Conservation (phyloP, 345 rosid genomes). For the Sonneratia alba region DNA sequence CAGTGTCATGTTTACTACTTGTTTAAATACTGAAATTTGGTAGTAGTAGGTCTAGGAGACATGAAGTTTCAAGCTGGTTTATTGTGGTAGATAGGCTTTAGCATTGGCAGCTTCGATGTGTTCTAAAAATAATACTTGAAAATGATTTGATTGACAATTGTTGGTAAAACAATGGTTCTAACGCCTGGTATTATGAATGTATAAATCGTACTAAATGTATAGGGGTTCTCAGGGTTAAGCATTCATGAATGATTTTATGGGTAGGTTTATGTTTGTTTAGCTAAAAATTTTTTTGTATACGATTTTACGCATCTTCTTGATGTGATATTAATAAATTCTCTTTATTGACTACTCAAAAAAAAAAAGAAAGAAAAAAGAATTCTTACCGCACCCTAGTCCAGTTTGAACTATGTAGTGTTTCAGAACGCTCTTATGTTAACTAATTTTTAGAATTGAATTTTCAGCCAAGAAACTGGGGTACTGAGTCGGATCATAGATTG, state of each 20-base stretch:
- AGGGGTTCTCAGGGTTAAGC: no score
- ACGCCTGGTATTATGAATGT: neutral
- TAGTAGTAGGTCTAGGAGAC: neutral
- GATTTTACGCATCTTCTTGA: no score
- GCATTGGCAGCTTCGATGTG: neutral
- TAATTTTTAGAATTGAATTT: slow-evolving; percentile 16
- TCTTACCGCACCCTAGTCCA: neutral
- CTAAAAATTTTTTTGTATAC: no score
- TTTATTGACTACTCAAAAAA: no score
- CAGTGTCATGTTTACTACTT: neutral
- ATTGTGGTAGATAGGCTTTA: neutral
- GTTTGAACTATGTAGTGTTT: neutral
- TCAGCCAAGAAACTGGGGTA: slow-evolving; percentile 97
- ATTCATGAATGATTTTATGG: no score
- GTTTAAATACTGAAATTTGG: neutral
- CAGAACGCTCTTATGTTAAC: slow-evolving; percentile 1
- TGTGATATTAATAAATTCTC: no score
- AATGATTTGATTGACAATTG: neutral
- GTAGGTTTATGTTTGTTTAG: no score
- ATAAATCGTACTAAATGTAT: neutral
- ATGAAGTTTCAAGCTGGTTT: neutral
- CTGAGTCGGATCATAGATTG: slow-evolving; percentile 89
- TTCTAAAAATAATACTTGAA: neutral
- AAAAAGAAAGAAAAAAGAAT: no score
- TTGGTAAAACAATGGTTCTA: neutral